Evolutionary conservation across 768 basidiomycete species (phyloP), one percentile per base, ranked within the genome.

Genomic region (Termitomyces sp.): DNA sequence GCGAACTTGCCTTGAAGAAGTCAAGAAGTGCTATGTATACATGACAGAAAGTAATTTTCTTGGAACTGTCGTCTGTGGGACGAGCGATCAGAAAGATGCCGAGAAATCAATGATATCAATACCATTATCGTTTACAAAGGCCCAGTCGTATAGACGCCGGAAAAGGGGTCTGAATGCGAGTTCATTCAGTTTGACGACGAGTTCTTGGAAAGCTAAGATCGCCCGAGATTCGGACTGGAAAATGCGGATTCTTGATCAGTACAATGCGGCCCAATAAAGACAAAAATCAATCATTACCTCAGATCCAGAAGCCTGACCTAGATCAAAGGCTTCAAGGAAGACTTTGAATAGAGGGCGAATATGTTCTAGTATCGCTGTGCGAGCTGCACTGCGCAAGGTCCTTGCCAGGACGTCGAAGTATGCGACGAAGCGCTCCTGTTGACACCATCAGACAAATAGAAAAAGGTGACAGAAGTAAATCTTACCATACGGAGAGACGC

Each of bases 91-190:
- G 61, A 57, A 63, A 55, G 24, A 40, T 2, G 35, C 48, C 24
- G 20, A 3, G 44, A 44, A 1, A 48, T n/a, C 1, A 18, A 57
- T 4, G 45, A 16, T 18, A 18, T 8, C 70, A 77, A 33, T 65
- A 86, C 85, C 71, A 26, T 67, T 65, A 30, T 79, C 80, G 57
- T 77, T 75, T 1, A 79, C 80, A 65, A 94, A 94, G 0, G 94
- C 94, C 97, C 97, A 99, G 68, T 99, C 97, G 65, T 92, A 94
- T 57, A 95, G 71, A 54, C 87, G 86, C 55, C 94, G 85, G 81
- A 98, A 96, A 16, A 98, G 75, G 0, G 96, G 94, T 61, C 85
- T 82, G 84, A 99, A 98, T 0, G 88, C 81, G 0, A 84, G 83
- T 64, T 98, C 97, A 66, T 95, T 97, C 54, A 99, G 77, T 71